These are phyloP conservation scores for Pisolithus marmoratus DNA, from an alignment of 768 basidiomycete species.

Conservation along the genomic window DNA sequence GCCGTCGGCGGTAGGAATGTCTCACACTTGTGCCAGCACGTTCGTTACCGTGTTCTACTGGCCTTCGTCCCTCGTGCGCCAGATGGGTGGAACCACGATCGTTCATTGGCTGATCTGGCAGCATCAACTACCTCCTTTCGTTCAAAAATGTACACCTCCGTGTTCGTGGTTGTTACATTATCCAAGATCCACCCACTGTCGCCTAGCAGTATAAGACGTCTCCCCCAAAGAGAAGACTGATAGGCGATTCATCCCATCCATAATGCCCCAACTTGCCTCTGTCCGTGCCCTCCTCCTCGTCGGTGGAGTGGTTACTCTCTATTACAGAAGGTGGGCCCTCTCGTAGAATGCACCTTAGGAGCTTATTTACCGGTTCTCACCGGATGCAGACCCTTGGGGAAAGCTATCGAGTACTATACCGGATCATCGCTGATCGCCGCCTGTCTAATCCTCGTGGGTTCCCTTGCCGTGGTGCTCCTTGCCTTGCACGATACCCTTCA, in stretches of 20 bases:
- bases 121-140: neutral
- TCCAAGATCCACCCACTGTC: neutral
- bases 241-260: neutral
- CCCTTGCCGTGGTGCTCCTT: slow-evolving; percentile 13
- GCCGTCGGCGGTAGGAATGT: neutral
- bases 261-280: slow-evolving; percentile 7
- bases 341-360: neutral
- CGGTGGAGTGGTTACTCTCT: slow-evolving; percentile 12
- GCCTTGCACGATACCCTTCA: slow-evolving; percentile 22
- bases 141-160: neutral
- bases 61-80: slow-evolving; percentile 5
- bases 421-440: slow-evolving; percentile 25
- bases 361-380: neutral
- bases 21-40: neutral
- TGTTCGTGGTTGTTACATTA: neutral
- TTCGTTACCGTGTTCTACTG: neutral
- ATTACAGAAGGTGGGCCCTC: slow-evolving; percentile 14
- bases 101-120: neutral
- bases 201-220: slow-evolving; percentile 1
- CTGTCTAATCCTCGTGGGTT: slow-evolving; percentile 23
- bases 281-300: slow-evolving; percentile 16
- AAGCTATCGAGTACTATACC: slow-evolving; percentile 20
- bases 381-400: slow-evolving; percentile 9
- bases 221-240: neutral
- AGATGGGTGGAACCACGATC: neutral